Base-by-base conservation (phyloP, 176 grass and related monocot species). In the Hordeum vulgare region DNA sequence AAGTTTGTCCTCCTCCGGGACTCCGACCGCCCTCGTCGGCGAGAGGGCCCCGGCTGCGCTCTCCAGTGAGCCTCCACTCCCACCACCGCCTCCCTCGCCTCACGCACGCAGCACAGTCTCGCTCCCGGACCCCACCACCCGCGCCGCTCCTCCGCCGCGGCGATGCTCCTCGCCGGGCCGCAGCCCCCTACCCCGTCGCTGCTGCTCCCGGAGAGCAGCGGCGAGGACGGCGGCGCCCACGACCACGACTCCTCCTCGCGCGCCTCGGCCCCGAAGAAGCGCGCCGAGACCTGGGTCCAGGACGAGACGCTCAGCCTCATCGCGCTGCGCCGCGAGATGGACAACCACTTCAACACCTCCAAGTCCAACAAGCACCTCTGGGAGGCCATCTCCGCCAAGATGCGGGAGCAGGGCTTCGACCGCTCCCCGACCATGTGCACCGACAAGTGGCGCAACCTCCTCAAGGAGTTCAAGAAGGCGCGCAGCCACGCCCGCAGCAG, bases 321-420 rank as follows among this genome's bases (percentile, higher is more conserved):
- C 80, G 83, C 86, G 47, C 81, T 96, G 60, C 89, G 93, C 24
- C 69, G 91, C 51, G 93, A 99, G 41, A 91, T 99, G 85, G 96
- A 99, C 89, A 15, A 69, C 49, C 85, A 90, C 56, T 99, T 99
- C 83, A 99, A 99, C 74, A 96, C 93, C 74, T 96, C 96, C 68
- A 99, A 99, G 82, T 99, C 96, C 85, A 99, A 99, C 86, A 96
- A 88, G 87, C 96, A 99, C 84, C 88, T 99, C 76, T 99, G 96
- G 96, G 96, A 96, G 81, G 85, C 92, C 85, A 99, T 99, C 71
- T 99, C 96, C 44, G 41, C 87, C 47, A 95, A 89, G 91, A 94
- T 99, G 96, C 86, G 93, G 21, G 91, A 94, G 66, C 92, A 99
- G 59, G 96, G 93, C 39, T 99, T 89, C 74, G 93, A 99, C 39